These are phyloP conservation scores for Musa troglodytarum DNA, from an alignment of 176 grass and related monocot species.

Conservation along the genomic window DNA sequence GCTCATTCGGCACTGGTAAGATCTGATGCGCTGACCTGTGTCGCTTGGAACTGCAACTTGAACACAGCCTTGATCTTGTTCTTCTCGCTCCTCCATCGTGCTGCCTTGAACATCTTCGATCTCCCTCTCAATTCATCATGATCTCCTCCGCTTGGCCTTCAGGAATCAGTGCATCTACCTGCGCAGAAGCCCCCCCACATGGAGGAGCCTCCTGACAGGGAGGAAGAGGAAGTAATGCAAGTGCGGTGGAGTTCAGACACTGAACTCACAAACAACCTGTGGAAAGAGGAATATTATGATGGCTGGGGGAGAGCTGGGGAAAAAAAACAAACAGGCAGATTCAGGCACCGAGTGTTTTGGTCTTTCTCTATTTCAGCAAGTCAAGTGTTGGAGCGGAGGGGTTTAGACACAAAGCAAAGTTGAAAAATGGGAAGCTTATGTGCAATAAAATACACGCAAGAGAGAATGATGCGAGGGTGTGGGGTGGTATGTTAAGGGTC, in stretches of 20 bases:
- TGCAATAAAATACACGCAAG: background rate
- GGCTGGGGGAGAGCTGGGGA: background rate
- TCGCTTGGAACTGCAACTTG: constrained; percentile 85
- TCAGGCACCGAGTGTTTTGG: constrained; percentile 11
- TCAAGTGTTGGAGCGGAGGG: background rate
- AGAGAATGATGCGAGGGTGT: background rate
- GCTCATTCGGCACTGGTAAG: background rate
- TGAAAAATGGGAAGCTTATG: constrained; percentile 26
- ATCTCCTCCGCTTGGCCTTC: background rate
- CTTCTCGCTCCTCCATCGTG: constrained; percentile 63
- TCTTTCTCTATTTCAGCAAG: background rate
- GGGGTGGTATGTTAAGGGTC: constrained; percentile 3
- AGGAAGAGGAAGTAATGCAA: constrained; percentile 16
- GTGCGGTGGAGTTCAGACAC: background rate
- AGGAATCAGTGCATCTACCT: background rate
- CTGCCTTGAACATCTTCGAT: constrained; percentile 74
- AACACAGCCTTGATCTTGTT: constrained; percentile 77
- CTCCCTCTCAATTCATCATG: constrained; percentile 10
- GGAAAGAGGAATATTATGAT: constrained; percentile 13
- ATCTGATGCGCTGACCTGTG: constrained; percentile 31
- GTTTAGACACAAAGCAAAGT: constrained; percentile 26
- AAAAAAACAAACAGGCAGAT: constrained; percentile 24
- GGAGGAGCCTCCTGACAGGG: constrained; percentile 14
- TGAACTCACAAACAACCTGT: background rate
- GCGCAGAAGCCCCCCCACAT: background rate